Evolutionary conservation across 2,329 filamentous ascomycete species (phyloP).

Genomic region (Arthrobotrys entomopaga): DNA sequence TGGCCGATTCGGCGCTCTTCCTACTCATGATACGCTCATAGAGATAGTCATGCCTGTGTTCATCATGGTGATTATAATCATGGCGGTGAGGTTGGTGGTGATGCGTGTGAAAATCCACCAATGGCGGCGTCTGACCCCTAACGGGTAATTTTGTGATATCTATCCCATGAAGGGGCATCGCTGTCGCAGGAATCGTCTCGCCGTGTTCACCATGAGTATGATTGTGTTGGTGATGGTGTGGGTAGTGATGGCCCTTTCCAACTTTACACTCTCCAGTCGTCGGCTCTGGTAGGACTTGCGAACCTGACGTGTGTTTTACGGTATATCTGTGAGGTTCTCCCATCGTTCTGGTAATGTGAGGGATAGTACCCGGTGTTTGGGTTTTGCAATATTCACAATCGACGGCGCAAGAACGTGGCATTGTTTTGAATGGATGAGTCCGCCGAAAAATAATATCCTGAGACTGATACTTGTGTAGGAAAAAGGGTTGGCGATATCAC

Average conservation of each 20-base stretch:
- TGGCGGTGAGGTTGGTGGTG: slow-evolving; percentile 14
- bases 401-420: slow-evolving; percentile 37
- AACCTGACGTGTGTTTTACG: slow-evolving; percentile 11
- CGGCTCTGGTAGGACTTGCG: slow-evolving; percentile 22
- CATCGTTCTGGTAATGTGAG: slow-evolving; percentile 28
- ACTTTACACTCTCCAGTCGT: slow-evolving; percentile 39
- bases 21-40: slow-evolving; percentile 35
- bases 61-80: not conserved
- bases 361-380: slow-evolving; percentile 22
- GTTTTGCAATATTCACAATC: slow-evolving; percentile 42
- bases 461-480: not conserved
- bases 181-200: slow-evolving; percentile 3
- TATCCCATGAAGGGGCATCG: slow-evolving; percentile 1
- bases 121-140: slow-evolving; percentile 29
- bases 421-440: not conserved
- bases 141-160: slow-evolving; percentile 34
- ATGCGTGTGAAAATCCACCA: slow-evolving; percentile 12
- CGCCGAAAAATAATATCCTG: not conserved
- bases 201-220: slow-evolving; percentile 36
- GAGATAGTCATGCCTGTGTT: slow-evolving; percentile 30
- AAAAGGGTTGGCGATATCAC: not conserved
- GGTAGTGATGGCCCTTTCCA: slow-evolving; percentile 40
- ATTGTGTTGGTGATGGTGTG: slow-evolving; percentile 52
- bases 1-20: slow-evolving; percentile 44
- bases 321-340: slow-evolving; percentile 17